A percentile compares a stretch with the other conserved stretches of the same genome.
Conservation (phyloP, 441 rosid species). For the Breynia disticha region DNA sequence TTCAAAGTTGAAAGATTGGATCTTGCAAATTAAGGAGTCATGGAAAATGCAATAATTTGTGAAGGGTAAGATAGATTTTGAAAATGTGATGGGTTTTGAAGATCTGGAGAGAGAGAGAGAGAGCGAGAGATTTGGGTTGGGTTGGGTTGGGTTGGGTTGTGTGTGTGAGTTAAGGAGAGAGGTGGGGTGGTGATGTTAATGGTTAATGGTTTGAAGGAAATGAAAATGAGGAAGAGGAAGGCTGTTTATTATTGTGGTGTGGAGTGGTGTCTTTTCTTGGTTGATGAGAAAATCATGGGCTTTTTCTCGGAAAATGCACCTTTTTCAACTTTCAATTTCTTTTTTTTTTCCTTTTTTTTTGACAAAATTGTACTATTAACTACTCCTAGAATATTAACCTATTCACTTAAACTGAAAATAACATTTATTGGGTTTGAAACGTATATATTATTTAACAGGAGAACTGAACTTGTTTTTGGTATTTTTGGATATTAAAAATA, state of each 20-base stretch:
- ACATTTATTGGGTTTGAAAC: too few species aligned
- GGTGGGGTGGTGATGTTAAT: background rate
- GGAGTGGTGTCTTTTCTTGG: constrained; percentile 21
- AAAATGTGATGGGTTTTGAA: background rate
- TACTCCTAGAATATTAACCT: too few species aligned
- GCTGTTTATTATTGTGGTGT: constrained; percentile 2
- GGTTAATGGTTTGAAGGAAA: constrained; percentile 1
- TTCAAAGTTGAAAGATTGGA: background rate
- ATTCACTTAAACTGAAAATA: too few species aligned
- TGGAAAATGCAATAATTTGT: background rate
- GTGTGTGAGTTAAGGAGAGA: too few species aligned
- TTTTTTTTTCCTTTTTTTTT: too few species aligned
- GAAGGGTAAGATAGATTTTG: background rate
- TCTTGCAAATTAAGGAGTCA: background rate
- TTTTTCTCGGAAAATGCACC: constrained; percentile 38
- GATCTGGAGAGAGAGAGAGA: too few species aligned
- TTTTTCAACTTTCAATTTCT: constrained; percentile 8
- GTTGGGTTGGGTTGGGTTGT: too few species aligned
- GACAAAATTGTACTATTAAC: too few species aligned
- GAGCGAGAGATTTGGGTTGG: too few species aligned
- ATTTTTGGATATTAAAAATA: too few species aligned
- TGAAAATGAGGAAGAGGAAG: background rate
- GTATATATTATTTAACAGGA: too few species aligned
- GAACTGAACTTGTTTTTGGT: too few species aligned
- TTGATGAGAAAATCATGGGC: constrained; percentile 38